These are phyloP conservation scores for Monosporozyma siamensis DNA, from an alignment of 805 yeast species.

Conservation along the genomic window DNA sequence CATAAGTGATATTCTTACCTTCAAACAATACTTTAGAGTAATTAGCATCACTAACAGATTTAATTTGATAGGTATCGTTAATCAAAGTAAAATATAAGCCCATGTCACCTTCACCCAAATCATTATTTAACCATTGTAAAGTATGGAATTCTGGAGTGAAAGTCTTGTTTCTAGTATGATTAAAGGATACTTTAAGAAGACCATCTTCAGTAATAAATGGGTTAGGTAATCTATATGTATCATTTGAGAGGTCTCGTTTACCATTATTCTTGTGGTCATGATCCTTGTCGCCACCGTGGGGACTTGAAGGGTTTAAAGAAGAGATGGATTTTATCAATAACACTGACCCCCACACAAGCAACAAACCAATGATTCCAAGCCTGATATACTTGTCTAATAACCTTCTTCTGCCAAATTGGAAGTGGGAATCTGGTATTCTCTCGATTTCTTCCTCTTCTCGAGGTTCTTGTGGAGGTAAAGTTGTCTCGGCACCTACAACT, in stretches of 20 bases:
- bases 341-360: slow-evolving; percentile 21
- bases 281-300: slow-evolving; percentile 1
- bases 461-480: neutral
- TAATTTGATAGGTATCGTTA: slow-evolving; percentile 43
- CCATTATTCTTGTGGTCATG: neutral
- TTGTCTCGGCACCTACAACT: no score
- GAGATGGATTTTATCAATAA: slow-evolving; percentile 12
- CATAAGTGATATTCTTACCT: slow-evolving; percentile 37
- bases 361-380: slow-evolving; percentile 11
- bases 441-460: slow-evolving; percentile 7
- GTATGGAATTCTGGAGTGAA: slow-evolving; percentile 44
- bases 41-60: slow-evolving; percentile 32
- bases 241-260: no score
- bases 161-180: slow-evolving; percentile 43
- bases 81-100: slow-evolving; percentile 56
- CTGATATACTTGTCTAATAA: slow-evolving; percentile 8
- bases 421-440: slow-evolving; percentile 12
- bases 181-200: slow-evolving; percentile 30
- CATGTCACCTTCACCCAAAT: slow-evolving; percentile 39
- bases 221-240: slow-evolving; percentile 10
- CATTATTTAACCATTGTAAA: slow-evolving; percentile 58
- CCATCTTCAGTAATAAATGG: slow-evolving; percentile 16
- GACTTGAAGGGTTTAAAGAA: neutral
- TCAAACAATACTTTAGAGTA: slow-evolving; percentile 42
- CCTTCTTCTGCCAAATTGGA: slow-evolving; percentile 6